Evolutionary conservation across 768 basidiomycete genomes (phyloP).

Genomic region (Chalciporus pseudorubinellus): DNA sequence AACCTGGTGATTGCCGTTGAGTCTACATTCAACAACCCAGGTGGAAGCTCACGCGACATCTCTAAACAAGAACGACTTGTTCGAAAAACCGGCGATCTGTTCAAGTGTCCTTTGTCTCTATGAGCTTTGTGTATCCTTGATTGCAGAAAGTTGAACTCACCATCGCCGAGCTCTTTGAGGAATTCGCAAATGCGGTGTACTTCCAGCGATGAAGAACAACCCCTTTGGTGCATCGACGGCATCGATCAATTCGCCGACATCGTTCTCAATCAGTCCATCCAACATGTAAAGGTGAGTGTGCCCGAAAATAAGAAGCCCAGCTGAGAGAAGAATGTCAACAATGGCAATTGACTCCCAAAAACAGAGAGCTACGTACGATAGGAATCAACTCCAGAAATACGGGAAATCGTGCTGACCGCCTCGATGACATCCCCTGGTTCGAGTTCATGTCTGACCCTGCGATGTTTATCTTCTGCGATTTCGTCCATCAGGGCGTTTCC

Average conservation of each 20-base stretch:
- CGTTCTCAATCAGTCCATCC: slow-evolving; percentile 83
- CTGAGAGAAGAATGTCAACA: slow-evolving; percentile 35
- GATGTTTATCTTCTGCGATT: slow-evolving; percentile 83
- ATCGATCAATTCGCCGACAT: slow-evolving; percentile 87
- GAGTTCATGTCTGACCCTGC: slow-evolving; percentile 80
- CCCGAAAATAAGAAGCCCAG: slow-evolving; percentile 87
- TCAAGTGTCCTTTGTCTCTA: slow-evolving; percentile 60
- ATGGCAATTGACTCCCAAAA: neutral
- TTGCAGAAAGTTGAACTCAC: slow-evolving; percentile 39
- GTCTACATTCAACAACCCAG: neutral
- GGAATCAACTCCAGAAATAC: slow-evolving; percentile 88
- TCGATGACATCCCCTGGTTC: slow-evolving; percentile 91
- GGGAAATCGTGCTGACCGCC: slow-evolving; percentile 79
- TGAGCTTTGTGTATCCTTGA: slow-evolving; percentile 4
- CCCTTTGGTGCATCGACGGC: slow-evolving; percentile 81
- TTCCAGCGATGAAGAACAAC: slow-evolving; percentile 82
- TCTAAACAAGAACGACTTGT: slow-evolving; percentile 84
- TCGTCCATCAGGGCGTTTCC: slow-evolving; percentile 64
- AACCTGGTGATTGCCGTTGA: slow-evolving; percentile 45
- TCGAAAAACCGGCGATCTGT: slow-evolving; percentile 74
- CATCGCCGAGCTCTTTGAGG: slow-evolving; percentile 81
- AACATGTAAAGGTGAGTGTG: slow-evolving; percentile 84
- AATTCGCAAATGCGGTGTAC: slow-evolving; percentile 75
- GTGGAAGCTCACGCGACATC: slow-evolving; percentile 74
- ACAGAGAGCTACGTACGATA: slow-evolving; percentile 57